Evolutionary conservation across 1,284 basidiomycete genomes (phyloP).

Genomic region (Heterobasidion parviporum): DNA sequence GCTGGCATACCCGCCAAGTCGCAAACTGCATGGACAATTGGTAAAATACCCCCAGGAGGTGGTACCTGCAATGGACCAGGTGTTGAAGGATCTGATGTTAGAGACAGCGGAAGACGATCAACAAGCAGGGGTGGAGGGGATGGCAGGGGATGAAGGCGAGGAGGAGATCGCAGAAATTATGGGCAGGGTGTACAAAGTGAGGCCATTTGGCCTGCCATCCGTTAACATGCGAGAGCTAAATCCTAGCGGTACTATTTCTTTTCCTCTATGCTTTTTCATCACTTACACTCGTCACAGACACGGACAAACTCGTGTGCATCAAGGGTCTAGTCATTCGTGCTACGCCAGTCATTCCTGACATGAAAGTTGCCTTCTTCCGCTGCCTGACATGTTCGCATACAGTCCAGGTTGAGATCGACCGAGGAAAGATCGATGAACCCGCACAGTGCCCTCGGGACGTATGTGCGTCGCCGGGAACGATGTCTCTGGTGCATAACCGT

Average conservation of each 20-base stretch:
- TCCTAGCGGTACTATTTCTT: conserved; percentile 55
- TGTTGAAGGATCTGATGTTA: conserved; percentile 86
- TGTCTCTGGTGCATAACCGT: conserved; percentile 95
- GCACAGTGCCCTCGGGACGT: conserved; percentile 87
- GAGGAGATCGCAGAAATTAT: conserved; percentile 78
- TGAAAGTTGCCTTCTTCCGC: conserved; percentile 98
- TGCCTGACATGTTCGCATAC: conserved; percentile 96
- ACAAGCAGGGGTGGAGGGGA: conserved; percentile 55
- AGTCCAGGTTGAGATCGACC: conserved; percentile 90
- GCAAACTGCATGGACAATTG: conserved; percentile 75
- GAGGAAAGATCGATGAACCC: conserved; percentile 93
- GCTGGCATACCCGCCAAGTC: conserved; percentile 80
- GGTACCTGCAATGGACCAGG: conserved; percentile 94
- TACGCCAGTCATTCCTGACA: conserved; percentile 96
- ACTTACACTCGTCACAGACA: conserved; percentile 46
- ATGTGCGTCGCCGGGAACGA: conserved; percentile 81
- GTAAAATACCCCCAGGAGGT: conserved; percentile 95
- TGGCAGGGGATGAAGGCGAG: conserved; percentile 65
- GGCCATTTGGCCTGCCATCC: conserved; percentile 79
- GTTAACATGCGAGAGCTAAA: conserved; percentile 92
- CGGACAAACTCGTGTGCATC: conserved; percentile 92
- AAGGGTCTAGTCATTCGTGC: conserved; percentile 97
- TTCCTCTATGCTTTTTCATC: not conserved
- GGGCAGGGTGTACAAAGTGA: conserved; percentile 80
- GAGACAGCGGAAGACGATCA: conserved; percentile 76